Conservation (phyloP, 2,329 filamentous ascomycete genomes). For the Polytolypa hystricis region DNA sequence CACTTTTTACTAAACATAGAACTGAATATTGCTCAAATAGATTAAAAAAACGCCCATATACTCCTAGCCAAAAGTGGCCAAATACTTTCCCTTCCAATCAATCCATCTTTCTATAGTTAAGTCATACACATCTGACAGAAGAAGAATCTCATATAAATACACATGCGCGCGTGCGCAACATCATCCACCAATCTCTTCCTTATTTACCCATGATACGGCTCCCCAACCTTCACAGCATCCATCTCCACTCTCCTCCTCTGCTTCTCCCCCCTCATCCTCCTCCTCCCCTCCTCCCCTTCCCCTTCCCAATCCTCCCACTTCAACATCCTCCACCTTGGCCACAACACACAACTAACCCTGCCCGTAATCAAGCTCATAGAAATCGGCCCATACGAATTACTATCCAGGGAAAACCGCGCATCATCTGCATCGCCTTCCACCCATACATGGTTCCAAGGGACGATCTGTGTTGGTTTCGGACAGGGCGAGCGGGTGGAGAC, state of each 20-base stretch:
- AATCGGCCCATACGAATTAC: constrained; percentile 81
- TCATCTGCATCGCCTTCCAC: constrained; percentile 75
- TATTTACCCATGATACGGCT: constrained; percentile 2
- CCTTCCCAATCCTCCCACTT: constrained; percentile 30
- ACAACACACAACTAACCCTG: constrained; percentile 59
- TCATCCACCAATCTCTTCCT: too few species aligned
- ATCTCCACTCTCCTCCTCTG: constrained; percentile 26
- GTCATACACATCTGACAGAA: too few species aligned
- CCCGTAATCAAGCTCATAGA: constrained; percentile 65
- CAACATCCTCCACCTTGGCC: constrained; percentile 40
- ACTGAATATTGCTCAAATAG: too few species aligned
- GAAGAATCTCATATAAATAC: too few species aligned
- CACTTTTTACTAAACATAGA: too few species aligned
- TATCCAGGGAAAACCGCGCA: constrained; percentile 61
- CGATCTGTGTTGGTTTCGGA: constrained; percentile 37
- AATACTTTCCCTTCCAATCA: too few species aligned
- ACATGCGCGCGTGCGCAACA: too few species aligned
- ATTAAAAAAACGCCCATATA: too few species aligned
- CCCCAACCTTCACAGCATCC: constrained; percentile 26
- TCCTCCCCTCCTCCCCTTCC: constrained; percentile 16
- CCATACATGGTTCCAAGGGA: constrained; percentile 85
- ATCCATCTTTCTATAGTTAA: too few species aligned
- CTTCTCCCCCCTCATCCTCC: constrained; percentile 15
- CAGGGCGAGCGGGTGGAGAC: constrained; percentile 56
- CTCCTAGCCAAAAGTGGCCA: too few species aligned